These are phyloP conservation scores for Cercospora berteroae DNA, from an alignment of 2,329 filamentous ascomycete genomes.

Conservation along the genomic window DNA sequence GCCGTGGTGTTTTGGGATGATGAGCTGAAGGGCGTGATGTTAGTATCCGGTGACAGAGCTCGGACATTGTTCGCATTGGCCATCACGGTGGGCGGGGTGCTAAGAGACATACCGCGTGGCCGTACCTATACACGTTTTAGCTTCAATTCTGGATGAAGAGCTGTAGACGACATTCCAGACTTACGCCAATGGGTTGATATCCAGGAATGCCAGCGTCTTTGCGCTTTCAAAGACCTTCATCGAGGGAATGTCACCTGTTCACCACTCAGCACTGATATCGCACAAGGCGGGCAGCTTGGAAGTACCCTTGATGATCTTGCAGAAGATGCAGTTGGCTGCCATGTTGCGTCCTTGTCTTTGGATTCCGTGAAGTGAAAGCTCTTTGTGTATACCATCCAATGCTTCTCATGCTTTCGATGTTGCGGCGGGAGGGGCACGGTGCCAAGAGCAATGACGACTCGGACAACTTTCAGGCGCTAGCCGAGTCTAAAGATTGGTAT, in stretches of 20 bases:
- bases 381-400: neutral
- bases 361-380: neutral
- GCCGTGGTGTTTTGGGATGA: slow-evolving; percentile 94
- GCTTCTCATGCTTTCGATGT: slow-evolving; percentile 1
- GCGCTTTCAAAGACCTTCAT: slow-evolving; percentile 96
- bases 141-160: neutral
- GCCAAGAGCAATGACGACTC: slow-evolving; percentile 6
- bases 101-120: slow-evolving; percentile 70
- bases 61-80: neutral
- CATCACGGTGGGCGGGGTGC: slow-evolving; percentile 16
- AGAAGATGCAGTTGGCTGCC: slow-evolving; percentile 80
- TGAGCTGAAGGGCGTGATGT: slow-evolving; percentile 60
- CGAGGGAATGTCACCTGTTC: slow-evolving; percentile 83
- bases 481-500: neutral
- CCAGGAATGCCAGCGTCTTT: slow-evolving; percentile 91
- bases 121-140: slow-evolving; percentile 47
- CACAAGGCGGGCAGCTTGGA: neutral
- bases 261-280: neutral
- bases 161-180: neutral
- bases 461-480: neutral
- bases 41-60: neutral
- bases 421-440: slow-evolving; percentile 1
- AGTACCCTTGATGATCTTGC: slow-evolving; percentile 94
- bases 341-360: slow-evolving; percentile 18
- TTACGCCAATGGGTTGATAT: slow-evolving; percentile 74